A percentile compares a stretch with the other conserved stretches of the same genome.
phyloP scores from a whole-genome alignment of 2,329 filamentous ascomycete species.

The Diaporthe longicolla region DNA sequence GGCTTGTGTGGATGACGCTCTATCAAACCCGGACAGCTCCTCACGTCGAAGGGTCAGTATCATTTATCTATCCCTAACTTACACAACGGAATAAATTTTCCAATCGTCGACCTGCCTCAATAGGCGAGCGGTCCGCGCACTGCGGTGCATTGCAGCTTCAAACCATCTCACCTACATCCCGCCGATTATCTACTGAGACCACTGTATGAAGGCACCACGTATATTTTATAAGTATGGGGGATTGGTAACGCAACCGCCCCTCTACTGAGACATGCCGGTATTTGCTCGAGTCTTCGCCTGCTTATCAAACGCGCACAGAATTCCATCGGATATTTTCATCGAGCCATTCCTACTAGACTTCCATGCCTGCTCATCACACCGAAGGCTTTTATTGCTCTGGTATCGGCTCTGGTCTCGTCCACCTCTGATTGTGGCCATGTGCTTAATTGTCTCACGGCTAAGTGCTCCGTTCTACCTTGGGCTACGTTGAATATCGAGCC shows the following conservation, averaged over 20 bases:
- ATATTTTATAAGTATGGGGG: too few relatives aligned
- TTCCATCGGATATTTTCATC: background rate
- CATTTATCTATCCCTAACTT: background rate
- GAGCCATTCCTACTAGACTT: too few relatives aligned
- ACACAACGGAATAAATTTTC: background rate
- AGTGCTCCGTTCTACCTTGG: background rate
- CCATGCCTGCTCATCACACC: background rate
- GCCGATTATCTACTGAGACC: background rate
- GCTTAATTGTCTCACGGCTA: background rate
- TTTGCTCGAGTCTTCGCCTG: background rate
- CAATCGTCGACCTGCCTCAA: background rate
- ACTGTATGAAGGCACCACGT: too few relatives aligned
- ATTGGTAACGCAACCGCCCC: too few relatives aligned
- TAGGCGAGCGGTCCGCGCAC: background rate
- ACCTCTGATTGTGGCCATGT: background rate
- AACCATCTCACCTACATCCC: background rate
- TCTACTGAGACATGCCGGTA: too few relatives aligned
- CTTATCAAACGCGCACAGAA: slow-evolving; percentile 17
- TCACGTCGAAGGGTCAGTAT: background rate
- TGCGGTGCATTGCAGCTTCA: background rate
- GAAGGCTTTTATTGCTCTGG: background rate
- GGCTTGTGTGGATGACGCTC: background rate
- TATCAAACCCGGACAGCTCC: background rate
- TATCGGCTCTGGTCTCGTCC: background rate
- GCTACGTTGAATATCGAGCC: background rate